phyloP scores from a whole-genome alignment of 495 filamentous ascomycete genomes.

The Lophiostoma macrostomum region DNA sequence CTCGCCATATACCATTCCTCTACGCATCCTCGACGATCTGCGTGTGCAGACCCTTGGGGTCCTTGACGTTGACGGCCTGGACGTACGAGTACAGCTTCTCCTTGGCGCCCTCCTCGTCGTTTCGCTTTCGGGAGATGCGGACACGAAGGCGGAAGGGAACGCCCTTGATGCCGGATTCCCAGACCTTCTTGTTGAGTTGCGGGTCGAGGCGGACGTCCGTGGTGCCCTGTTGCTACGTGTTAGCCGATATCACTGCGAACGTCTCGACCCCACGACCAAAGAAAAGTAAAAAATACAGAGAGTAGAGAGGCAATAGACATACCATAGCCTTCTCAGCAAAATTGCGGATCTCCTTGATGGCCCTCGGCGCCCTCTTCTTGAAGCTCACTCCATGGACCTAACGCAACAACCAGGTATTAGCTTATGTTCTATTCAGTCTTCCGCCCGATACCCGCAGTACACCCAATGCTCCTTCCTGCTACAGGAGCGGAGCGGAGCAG shows the following conservation, averaged over 20 bases:
- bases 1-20: conserved; percentile 9
- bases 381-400: conserved; percentile 95
- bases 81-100: conserved; percentile 98
- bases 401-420: conserved; percentile 28
- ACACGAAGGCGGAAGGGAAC: conserved; percentile 94
- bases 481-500: background rate
- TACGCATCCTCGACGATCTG: conserved; percentile 59
- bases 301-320: conserved; percentile 44
- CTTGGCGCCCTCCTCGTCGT: conserved; percentile 99
- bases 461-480: background rate
- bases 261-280: too few species aligned
- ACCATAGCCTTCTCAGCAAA: conserved; percentile 96
- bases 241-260: too few species aligned
- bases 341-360: conserved; percentile 97
- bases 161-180: conserved; percentile 98
- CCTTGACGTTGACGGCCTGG: conserved; percentile 98
- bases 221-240: conserved; percentile 67
- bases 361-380: conserved; percentile 98
- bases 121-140: conserved; percentile 98
- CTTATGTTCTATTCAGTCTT: conserved; percentile 36
- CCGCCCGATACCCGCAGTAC: conserved; percentile 41
- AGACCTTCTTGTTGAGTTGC: conserved; percentile 99
- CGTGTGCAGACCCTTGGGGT: conserved; percentile 93
- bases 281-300: background rate
- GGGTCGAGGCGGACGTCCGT: conserved; percentile 96